Conservation (phyloP, 495 filamentous ascomycete genomes). For the Cudoniella acicularis region DNA sequence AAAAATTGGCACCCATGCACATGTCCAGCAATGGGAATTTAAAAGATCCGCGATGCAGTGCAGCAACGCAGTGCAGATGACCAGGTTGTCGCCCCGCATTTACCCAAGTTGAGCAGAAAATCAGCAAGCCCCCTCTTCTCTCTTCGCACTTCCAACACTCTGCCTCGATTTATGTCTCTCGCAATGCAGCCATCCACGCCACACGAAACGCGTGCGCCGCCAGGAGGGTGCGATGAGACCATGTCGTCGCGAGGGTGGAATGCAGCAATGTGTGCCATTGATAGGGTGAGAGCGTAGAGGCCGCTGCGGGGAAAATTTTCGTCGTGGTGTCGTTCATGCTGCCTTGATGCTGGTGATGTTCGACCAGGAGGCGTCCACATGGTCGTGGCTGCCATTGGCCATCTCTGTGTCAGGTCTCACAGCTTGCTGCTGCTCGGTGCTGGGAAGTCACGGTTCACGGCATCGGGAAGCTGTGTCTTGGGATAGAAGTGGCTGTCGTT, state of each 20-base stretch:
- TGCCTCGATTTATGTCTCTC: background rate
- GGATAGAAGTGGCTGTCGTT: background rate
- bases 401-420: no score
- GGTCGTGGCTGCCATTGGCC: background rate
- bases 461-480: background rate
- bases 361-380: background rate
- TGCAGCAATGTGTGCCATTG: background rate
- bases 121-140: background rate
- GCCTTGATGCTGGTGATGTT: no score
- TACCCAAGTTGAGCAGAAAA: background rate
- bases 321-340: background rate
- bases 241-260: no score
- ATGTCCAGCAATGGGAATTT: background rate
- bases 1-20: background rate
- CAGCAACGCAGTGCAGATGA: constrained; percentile 7
- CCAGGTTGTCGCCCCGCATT: constrained; percentile 7
- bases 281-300: background rate
- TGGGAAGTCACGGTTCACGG: no score
- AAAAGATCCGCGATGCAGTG: background rate
- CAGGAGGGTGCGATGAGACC: no score
- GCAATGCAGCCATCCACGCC: background rate
- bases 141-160: background rate
- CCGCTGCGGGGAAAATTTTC: background rate
- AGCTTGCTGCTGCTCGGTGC: no score
- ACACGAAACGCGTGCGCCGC: background rate